A percentile compares a stretch with the other conserved stretches of the same genome.
phyloP scores from a whole-genome alignment of 2,329 filamentous ascomycete species.

The Pseudogymnoascus sp. region DNA sequence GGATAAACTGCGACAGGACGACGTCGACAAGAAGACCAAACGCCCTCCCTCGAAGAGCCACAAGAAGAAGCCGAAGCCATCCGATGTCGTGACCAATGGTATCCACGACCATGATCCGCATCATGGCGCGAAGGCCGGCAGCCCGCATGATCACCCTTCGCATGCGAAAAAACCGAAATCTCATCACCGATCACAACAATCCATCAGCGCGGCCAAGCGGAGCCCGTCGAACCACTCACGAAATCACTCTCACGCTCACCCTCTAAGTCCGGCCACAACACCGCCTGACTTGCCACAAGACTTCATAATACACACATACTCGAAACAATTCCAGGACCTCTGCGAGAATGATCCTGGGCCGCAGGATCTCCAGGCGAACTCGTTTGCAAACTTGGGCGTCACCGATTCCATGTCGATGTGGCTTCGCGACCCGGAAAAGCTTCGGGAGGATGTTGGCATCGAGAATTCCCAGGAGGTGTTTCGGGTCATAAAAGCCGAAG shows the following conservation, averaged over 20 bases:
- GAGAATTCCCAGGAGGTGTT: slow-evolving; percentile 55
- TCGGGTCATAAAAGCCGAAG: slow-evolving; percentile 32
- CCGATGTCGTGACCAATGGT: slow-evolving; percentile 58
- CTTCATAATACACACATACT: slow-evolving; percentile 59
- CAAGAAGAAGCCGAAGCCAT: slow-evolving; percentile 79
- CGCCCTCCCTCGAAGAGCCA: slow-evolving; percentile 70
- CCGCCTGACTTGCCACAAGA: slow-evolving; percentile 57
- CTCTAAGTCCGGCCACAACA: slow-evolving; percentile 69
- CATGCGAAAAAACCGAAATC: slow-evolving; percentile 72
- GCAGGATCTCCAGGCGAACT: slow-evolving; percentile 60
- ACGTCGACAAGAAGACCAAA: slow-evolving; percentile 62
- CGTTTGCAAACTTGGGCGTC: slow-evolving; percentile 66
- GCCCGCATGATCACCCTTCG: slow-evolving; percentile 40
- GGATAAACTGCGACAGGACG: slow-evolving; percentile 38
- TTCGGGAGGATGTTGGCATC: slow-evolving; percentile 60
- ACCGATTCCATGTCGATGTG: slow-evolving; percentile 68
- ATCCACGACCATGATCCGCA: slow-evolving; percentile 43
- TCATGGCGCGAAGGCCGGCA: slow-evolving; percentile 40
- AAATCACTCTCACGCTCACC: slow-evolving; percentile 46
- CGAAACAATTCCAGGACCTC: slow-evolving; percentile 64
- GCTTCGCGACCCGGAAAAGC: slow-evolving; percentile 63
- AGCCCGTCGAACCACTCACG: slow-evolving; percentile 57
- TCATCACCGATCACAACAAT: slow-evolving; percentile 71
- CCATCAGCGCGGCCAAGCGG: slow-evolving; percentile 57
- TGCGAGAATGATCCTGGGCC: slow-evolving; percentile 56